Evolutionary conservation across 2,329 filamentous ascomycete genomes (phyloP).

Genomic region (Calonectria crousiana): DNA sequence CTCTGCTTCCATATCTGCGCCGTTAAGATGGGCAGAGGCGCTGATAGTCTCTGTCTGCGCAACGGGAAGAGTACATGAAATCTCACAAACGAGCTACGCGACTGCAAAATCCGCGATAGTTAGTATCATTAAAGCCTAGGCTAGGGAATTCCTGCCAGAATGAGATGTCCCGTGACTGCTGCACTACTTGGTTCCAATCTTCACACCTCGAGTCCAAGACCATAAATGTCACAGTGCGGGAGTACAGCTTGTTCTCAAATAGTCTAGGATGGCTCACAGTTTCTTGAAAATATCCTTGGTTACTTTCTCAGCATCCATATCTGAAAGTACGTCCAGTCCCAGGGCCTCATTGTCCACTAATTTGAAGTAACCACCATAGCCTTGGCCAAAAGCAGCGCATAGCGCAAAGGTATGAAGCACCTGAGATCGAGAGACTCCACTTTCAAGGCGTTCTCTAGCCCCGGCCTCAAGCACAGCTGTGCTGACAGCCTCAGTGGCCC

Average conservation of each 20-base stretch:
- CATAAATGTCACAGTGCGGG: not conserved
- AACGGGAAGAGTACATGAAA: not conserved
- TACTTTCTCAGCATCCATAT: not conserved
- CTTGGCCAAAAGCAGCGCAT: not conserved
- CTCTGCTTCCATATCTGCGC: not conserved
- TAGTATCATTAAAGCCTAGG: not conserved
- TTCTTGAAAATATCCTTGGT: not conserved
- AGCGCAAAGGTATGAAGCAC: not conserved
- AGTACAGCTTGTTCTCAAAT: not conserved
- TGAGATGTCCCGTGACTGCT: not conserved
- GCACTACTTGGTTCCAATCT: not conserved
- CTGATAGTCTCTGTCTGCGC: not conserved
- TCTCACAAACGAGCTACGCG: not conserved
- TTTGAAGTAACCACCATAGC: not conserved
- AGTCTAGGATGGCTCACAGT: not conserved
- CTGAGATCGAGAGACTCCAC: not conserved
- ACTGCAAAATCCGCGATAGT: not conserved
- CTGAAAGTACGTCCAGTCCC: no score
- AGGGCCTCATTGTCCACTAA: not conserved
- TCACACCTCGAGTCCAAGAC: not conserved
- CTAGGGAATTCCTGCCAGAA: not conserved
- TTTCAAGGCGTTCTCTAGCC: not conserved
- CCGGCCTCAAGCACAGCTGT: not conserved
- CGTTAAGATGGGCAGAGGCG: not conserved
- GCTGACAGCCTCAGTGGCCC: not conserved